A percentile compares a stretch with the other conserved stretches of the same genome.
phyloP scores from a whole-genome alignment of 352 stramenopile species.

The Elongisporangium senticosum region DNA sequence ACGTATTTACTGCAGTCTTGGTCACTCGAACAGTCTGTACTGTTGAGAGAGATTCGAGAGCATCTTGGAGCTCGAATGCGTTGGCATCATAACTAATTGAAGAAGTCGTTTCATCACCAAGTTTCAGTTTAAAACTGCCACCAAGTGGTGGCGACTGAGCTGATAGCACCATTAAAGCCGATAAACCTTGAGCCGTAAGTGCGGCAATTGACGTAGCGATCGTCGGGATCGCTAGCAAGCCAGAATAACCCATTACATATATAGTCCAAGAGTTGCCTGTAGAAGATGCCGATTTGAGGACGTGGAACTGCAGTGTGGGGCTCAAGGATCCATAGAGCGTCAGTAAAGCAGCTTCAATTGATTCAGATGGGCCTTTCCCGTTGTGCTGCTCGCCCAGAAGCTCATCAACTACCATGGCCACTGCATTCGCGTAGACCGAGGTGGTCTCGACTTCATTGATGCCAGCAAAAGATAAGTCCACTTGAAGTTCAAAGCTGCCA shows the following conservation, averaged over 20 bases:
- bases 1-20: slow-evolving; percentile 6
- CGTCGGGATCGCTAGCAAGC: not conserved
- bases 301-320: slow-evolving; percentile 12
- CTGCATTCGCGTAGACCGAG: slow-evolving; percentile 19
- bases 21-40: slow-evolving; percentile 20
- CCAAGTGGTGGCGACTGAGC: slow-evolving; percentile 3
- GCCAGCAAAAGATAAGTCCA: slow-evolving; percentile 2
- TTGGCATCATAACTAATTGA: slow-evolving; percentile 1
- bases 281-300: slow-evolving; percentile 7
- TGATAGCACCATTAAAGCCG: not conserved
- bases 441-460: not conserved
- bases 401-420: slow-evolving; percentile 24
- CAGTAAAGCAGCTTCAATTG: slow-evolving; percentile 22
- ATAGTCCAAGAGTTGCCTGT: not conserved
- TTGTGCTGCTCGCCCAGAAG: slow-evolving; percentile 16
- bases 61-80: slow-evolving; percentile 19
- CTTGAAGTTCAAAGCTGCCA: slow-evolving; percentile 20
- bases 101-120: slow-evolving; percentile 15
- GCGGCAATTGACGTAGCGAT: not conserved
- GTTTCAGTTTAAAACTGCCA: slow-evolving; percentile 22
- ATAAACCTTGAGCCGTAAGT: not conserved
- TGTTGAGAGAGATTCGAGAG: slow-evolving; percentile 21
- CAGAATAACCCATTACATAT: not conserved
- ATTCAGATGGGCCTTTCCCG: slow-evolving; percentile 17
- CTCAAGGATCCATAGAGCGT: slow-evolving; percentile 8